Base-by-base conservation (phyloP, 2,329 filamentous ascomycete genomes). In the Nemania sp. region DNA sequence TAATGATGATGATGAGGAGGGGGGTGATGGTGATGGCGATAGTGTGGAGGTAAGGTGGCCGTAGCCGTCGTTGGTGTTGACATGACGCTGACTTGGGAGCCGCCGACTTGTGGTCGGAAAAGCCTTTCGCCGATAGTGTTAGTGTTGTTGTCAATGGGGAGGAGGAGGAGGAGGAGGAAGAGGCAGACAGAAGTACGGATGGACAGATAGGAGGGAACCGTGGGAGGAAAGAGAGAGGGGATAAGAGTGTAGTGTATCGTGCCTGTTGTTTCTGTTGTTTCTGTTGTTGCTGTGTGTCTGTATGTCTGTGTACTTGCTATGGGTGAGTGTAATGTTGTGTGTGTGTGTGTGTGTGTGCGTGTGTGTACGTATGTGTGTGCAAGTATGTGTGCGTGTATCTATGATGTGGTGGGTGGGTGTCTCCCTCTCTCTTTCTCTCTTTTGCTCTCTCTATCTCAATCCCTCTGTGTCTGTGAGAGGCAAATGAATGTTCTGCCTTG, bases 21-120 rank as follows among this genome's bases (percentile, higher is more conserved):
- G 66, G 80, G 80, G 63, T 81, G 81, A 73, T 83, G 82, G 71
- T 82, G 81, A 69, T 81, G 79, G 68, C 84, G 83, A 76, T 87
- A 85, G 76, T 88, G 87, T 71, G 84, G 85, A 74, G 87, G 87
- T 73, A 91, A 81, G 68, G 87, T 89, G 72, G 87, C 87, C 75
- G 88, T 90, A 71, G 88, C 88, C 72, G 88, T 90, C 64, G 90
- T 91, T 68, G 90, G 90, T 69, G 90, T 92, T 81, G 90, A 93
- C 90, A 94, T 93, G 75, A 65, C n/a, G n/a, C n/a, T 75, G 62
- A 35, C 25, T 49, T 49, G 37, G 5, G 45, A 17, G 25, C 17
- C 37, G 17, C 9, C 9, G 20, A 17, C 11, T 39, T 32, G 50
- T 72, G n/a, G n/a, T 66, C 59, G 20, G 12, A 37, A 61, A 65